Evolutionary conservation across 805 yeast genomes (phyloP).

Genomic region (Cyberlindnera mississippiensis): DNA sequence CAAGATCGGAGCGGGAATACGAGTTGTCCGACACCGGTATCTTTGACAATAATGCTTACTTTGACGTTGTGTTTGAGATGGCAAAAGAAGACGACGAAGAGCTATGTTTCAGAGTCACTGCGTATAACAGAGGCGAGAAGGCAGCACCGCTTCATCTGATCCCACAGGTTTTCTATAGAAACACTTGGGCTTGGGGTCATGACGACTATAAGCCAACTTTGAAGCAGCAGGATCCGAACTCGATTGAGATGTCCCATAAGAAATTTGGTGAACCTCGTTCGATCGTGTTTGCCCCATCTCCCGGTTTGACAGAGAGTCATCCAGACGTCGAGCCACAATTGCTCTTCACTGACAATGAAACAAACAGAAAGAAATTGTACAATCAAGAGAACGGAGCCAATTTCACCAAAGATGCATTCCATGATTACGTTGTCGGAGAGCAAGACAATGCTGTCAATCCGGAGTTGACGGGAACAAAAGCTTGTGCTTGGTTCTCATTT

Average conservation of each 20-base stretch:
- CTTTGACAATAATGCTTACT: constrained; percentile 61
- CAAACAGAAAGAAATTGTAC: constrained; percentile 68
- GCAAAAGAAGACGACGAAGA: constrained; percentile 84
- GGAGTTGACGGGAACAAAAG: constrained; percentile 67
- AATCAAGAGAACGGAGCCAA: constrained; percentile 45
- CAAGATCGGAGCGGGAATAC: constrained; percentile 67
- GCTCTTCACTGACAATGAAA: constrained; percentile 86
- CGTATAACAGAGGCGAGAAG: constrained; percentile 76
- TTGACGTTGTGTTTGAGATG: constrained; percentile 85
- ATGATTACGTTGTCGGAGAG: constrained; percentile 69
- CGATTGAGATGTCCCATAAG: constrained; percentile 56
- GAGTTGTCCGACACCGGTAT: constrained; percentile 81
- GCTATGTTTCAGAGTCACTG: constrained; percentile 77
- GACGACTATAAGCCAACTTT: constrained; percentile 48
- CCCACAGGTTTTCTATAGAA: constrained; percentile 82
- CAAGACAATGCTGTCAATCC: constrained; percentile 65
- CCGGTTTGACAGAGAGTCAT: constrained; percentile 55
- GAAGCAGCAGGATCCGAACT: constrained; percentile 36
- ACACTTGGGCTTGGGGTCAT: constrained; percentile 91
- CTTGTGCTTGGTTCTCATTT: constrained; percentile 79
- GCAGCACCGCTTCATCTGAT: constrained; percentile 85
- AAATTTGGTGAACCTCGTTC: constrained; percentile 64
- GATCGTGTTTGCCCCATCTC: constrained; percentile 73
- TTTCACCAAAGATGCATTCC: constrained; percentile 87
- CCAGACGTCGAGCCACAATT: constrained; percentile 72